Conservation (phyloP, 2,329 filamentous ascomycete species). For the Amesomyces nigricolor region DNA sequence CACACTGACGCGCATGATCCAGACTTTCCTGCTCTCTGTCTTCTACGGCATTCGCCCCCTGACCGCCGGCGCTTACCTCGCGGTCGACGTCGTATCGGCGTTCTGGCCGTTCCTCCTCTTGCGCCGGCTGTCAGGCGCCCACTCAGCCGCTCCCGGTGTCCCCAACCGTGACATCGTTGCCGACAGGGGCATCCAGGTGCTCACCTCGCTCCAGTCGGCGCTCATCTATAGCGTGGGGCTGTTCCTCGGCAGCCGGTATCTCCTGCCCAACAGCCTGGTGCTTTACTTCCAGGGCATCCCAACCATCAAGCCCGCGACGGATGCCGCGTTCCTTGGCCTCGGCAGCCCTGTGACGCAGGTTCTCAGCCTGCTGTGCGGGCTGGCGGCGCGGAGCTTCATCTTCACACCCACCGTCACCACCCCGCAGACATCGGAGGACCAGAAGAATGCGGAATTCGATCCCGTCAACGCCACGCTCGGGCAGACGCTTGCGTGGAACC, state of each 20-base stretch:
- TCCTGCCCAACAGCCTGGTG: slow-evolving; percentile 67
- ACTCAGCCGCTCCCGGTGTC: slow-evolving; percentile 49
- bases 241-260: slow-evolving; percentile 61
- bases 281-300: slow-evolving; percentile 68
- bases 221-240: slow-evolving; percentile 70
- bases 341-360: slow-evolving; percentile 50
- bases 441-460: slow-evolving; percentile 51
- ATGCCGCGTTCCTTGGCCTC: slow-evolving; percentile 52
- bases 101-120: slow-evolving; percentile 71
- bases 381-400: slow-evolving; percentile 69
- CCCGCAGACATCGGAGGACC: slow-evolving; percentile 44
- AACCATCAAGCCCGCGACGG: slow-evolving; percentile 62
- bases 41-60: slow-evolving; percentile 68
- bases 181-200: slow-evolving; percentile 56
- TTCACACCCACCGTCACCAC: slow-evolving; percentile 62
- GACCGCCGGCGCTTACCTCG: slow-evolving; percentile 56
- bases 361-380: slow-evolving; percentile 52
- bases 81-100: slow-evolving; percentile 63
- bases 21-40: slow-evolving; percentile 67
- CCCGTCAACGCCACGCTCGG: slow-evolving; percentile 58
- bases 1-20: slow-evolving; percentile 18
- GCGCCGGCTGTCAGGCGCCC: slow-evolving; percentile 59
- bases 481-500: slow-evolving; percentile 66
- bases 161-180: slow-evolving; percentile 60
- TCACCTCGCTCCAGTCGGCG: slow-evolving; percentile 63